A percentile compares a stretch with the other conserved stretches of the same genome.
phyloP scores from a whole-genome alignment of 2,329 filamentous ascomycete genomes.

The Furcasterigmium sp. region DNA sequence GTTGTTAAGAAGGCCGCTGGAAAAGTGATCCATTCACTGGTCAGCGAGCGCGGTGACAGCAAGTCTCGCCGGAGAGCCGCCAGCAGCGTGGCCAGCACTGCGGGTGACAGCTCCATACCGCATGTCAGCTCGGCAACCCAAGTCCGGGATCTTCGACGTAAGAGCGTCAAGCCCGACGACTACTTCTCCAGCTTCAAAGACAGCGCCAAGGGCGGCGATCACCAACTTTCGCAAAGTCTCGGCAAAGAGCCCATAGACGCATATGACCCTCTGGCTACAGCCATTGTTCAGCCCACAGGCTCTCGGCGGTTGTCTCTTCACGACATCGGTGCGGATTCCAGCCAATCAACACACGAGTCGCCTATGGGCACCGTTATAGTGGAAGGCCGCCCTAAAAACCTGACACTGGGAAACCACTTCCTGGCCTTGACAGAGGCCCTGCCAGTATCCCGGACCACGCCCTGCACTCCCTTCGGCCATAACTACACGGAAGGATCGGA shows the following conservation, averaged over 20 bases:
- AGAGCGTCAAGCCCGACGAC: slow-evolving; percentile 49
- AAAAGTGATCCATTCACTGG: slow-evolving; percentile 58
- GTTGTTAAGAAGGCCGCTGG: slow-evolving; percentile 64
- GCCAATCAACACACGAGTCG: not conserved
- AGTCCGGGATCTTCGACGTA: slow-evolving; percentile 46
- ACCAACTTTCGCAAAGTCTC: slow-evolving; percentile 71
- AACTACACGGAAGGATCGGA: slow-evolving; percentile 31
- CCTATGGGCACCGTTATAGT: slow-evolving; percentile 4
- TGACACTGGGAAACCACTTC: slow-evolving; percentile 28
- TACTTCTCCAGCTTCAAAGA: slow-evolving; percentile 44
- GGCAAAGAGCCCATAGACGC: slow-evolving; percentile 60
- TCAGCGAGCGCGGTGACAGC: slow-evolving; percentile 49
- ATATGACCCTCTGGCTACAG: slow-evolving; percentile 35
- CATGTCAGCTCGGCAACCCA: slow-evolving; percentile 26
- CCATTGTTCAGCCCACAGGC: slow-evolving; percentile 7
- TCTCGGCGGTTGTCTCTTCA: not conserved
- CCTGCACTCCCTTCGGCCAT: slow-evolving; percentile 31
- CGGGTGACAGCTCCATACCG: slow-evolving; percentile 42
- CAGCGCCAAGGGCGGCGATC: slow-evolving; percentile 37
- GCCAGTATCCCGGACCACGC: slow-evolving; percentile 12
- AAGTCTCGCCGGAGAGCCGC: slow-evolving; percentile 48
- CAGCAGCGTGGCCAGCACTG: slow-evolving; percentile 62
- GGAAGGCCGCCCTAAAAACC: slow-evolving; percentile 1
- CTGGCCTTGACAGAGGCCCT: slow-evolving; percentile 31
- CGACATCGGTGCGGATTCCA: not conserved